phyloP scores from a whole-genome alignment of 2,329 filamentous ascomycete genomes.

The Coniochaeta ligniaria region DNA sequence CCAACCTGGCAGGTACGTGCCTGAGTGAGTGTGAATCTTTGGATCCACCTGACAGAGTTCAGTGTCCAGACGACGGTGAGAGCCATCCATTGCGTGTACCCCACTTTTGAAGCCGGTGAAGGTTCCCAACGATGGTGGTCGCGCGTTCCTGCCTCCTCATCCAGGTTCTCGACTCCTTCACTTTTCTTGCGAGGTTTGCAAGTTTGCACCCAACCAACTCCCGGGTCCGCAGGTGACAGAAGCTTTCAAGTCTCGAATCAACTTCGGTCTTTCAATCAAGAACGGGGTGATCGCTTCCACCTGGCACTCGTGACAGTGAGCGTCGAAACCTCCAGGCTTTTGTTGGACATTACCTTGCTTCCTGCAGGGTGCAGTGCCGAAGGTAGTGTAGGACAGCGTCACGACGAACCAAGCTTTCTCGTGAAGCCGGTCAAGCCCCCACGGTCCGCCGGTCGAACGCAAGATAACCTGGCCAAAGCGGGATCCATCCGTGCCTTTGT shows the following conservation, averaged over 20 bases:
- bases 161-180: not conserved
- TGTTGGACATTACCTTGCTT: not conserved
- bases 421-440: not conserved
- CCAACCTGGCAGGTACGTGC: not conserved
- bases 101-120: too few species aligned
- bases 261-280: too few species aligned
- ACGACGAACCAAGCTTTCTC: not conserved
- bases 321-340: too few species aligned
- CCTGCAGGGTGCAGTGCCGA: not conserved
- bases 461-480: not conserved
- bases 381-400: not conserved
- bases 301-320: not conserved
- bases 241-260: not conserved
- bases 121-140: too few species aligned
- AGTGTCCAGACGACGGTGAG: too few species aligned
- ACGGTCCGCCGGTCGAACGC: not conserved
- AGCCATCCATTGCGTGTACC: too few species aligned
- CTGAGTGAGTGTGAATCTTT: not conserved
- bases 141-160: not conserved
- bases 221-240: too few species aligned
- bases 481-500: not conserved
- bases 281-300: not conserved
- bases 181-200: not conserved
- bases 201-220: too few species aligned
- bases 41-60: too few species aligned